These are phyloP conservation scores for carrot (Daucus carota) DNA, from an alignment of 129 eudicot species.

Conservation along the genomic window DH1_v3.0 NC_030382.2:59044001-59044500, in stretches of 20 bases:
- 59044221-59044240: not conserved
- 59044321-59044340: not conserved
- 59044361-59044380: constrained; percentile 73
- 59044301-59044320: not conserved
- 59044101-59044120: constrained; percentile 49
- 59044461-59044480: constrained; percentile 5
- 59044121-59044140: constrained; percentile 42
- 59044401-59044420: constrained; percentile 90
- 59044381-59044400: constrained; percentile 97
- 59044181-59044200: constrained; percentile 42
- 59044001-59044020: not conserved
- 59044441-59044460: constrained; percentile 36
- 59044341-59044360: constrained; percentile 55
- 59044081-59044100: constrained; percentile 32
- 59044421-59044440: constrained; percentile 63
- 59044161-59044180: constrained; percentile 62
- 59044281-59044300: too few species aligned
- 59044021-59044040: not conserved
- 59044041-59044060: not conserved
- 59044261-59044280: not conserved
- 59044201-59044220: not conserved
- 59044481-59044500: not conserved
- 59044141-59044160: constrained; percentile 40
- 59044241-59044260: not conserved
- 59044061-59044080: not conserved